phyloP scores from a whole-genome alignment of 768 basidiomycete genomes.

The Lactarius evosmus region DNA sequence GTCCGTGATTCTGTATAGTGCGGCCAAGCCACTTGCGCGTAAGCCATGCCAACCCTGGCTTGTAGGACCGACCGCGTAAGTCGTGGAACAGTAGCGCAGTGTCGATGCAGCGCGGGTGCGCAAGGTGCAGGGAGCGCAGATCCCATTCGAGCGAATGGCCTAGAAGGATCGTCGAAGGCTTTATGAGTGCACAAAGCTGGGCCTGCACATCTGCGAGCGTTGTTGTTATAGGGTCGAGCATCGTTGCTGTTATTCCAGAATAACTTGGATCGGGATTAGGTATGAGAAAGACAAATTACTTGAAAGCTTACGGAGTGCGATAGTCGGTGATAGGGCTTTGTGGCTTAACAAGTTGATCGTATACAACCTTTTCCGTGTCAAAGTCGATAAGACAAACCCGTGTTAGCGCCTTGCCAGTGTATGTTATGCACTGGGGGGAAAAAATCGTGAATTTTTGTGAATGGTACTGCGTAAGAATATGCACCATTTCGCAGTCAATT shows the following conservation, averaged over 20 bases:
- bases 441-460: neutral
- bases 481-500: constrained; percentile 96
- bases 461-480: constrained; percentile 27
- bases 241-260: constrained; percentile 87
- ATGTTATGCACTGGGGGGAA: constrained; percentile 82
- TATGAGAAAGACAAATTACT: neutral
- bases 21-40: constrained; percentile 88
- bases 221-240: constrained; percentile 65
- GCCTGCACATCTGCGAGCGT: constrained; percentile 77
- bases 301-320: constrained; percentile 66
- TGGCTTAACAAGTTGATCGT: constrained; percentile 89
- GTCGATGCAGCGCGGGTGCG: constrained; percentile 86
- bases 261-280: constrained; percentile 48
- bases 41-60: constrained; percentile 93
- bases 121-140: constrained; percentile 78
- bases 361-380: constrained; percentile 64
- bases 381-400: constrained; percentile 83
- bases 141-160: constrained; percentile 97
- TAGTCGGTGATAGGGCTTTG: constrained; percentile 82
- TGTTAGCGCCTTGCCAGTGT: constrained; percentile 85
- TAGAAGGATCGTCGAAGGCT: constrained; percentile 71
- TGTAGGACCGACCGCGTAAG: constrained; percentile 87
- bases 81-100: constrained; percentile 89
- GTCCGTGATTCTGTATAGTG: constrained; percentile 82
- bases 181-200: constrained; percentile 59